These are phyloP conservation scores for Rusavskia elegans DNA, from an alignment of 495 filamentous ascomycete species.

Conservation along the genomic window DNA sequence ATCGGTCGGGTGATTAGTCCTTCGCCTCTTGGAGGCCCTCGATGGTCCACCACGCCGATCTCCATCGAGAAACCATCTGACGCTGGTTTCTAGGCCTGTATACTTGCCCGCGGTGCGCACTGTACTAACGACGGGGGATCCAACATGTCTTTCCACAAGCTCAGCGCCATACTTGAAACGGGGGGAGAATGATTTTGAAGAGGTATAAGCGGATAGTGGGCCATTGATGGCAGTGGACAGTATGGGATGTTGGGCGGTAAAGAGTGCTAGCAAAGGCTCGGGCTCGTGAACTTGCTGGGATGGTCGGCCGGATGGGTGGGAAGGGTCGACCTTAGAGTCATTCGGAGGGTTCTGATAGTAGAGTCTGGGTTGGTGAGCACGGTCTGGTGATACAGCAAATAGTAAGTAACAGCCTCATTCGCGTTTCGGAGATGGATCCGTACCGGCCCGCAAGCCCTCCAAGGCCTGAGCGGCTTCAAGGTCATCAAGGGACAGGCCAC, in stretches of 20 bases:
- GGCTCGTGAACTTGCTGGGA: conserved; percentile 22
- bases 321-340: neutral
- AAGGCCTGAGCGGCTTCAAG: conserved; percentile 80
- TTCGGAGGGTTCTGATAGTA: neutral
- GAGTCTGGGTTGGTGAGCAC: neutral
- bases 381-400: neutral
- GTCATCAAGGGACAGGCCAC: conserved; percentile 57
- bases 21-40: conserved; percentile 43
- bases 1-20: conserved; percentile 17
- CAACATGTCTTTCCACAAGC: conserved; percentile 69
- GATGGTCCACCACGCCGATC: conserved; percentile 23
- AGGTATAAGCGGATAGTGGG: conserved; percentile 65
- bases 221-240: conserved; percentile 66
- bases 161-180: conserved; percentile 70
- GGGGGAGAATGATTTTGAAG: conserved; percentile 74
- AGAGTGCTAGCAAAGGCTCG: conserved; percentile 63
- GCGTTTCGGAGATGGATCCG: conserved; percentile 5
- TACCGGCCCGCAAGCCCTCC: conserved; percentile 69
- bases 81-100: conserved; percentile 67
- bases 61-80: conserved; percentile 58
- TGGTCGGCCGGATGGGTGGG: neutral
- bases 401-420: neutral
- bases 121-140: conserved; percentile 63
- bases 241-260: conserved; percentile 65
- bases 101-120: conserved; percentile 65